phyloP scores from a whole-genome alignment of 1,284 basidiomycete species.

The Fistulina hepatica region DNA sequence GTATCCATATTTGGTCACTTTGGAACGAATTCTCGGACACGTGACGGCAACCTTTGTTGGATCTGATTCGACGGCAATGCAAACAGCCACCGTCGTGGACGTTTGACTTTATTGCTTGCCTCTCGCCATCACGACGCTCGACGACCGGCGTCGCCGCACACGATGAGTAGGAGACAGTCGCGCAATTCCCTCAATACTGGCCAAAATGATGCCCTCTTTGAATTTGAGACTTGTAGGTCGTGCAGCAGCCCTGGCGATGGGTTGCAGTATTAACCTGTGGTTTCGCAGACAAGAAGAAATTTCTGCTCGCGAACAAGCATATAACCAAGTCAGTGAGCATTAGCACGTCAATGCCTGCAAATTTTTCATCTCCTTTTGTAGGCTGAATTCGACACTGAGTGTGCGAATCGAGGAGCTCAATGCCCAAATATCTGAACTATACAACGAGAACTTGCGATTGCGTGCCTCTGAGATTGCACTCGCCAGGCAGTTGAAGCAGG shows the following conservation, averaged over 20 bases:
- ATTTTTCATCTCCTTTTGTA: constrained; percentile 20
- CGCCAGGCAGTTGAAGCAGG: constrained; percentile 60
- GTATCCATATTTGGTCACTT: no score
- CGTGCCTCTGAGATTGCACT: constrained; percentile 71
- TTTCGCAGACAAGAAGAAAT: constrained; percentile 75
- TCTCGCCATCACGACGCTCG: no score
- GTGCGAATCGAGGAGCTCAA: constrained; percentile 75
- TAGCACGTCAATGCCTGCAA: constrained; percentile 7
- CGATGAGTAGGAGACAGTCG: constrained; percentile 74
- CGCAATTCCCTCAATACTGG: constrained; percentile 53
- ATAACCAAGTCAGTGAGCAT: constrained; percentile 59
- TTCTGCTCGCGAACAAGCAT: constrained; percentile 78
- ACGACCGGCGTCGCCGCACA: constrained; percentile 31
- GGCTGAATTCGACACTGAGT: constrained; percentile 73
- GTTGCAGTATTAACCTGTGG: constrained; percentile 21
- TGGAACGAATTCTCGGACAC: no score
- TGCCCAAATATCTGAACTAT: constrained; percentile 63
- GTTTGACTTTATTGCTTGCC: no score
- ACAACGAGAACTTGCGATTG: constrained; percentile 70
- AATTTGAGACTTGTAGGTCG: constrained; percentile 71
- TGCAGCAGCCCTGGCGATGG: constrained; percentile 6
- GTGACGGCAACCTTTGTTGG: no score
- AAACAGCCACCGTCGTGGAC: no score
- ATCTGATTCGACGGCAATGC: no score
- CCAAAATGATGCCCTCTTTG: constrained; percentile 68